Base-by-base conservation (phyloP, 176 grass and related monocot species). In the Oryza rufipogon region DNA sequence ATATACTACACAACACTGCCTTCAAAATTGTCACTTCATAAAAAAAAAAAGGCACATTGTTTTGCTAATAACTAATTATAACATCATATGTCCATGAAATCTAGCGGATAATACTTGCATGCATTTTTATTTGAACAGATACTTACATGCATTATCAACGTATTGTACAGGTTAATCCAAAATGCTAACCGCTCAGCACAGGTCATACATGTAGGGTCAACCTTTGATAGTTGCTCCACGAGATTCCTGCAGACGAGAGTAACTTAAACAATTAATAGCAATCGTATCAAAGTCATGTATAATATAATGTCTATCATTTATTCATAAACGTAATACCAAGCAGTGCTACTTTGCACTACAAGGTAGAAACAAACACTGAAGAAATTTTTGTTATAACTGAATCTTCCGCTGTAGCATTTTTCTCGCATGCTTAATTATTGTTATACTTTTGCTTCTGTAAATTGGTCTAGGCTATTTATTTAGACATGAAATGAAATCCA, bases 81-180 rank as follows among this genome's bases (percentile, higher is more conserved):
- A 58, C 3, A 79, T 46, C 80, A 45, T 49, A 7, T 86, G 76
- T 76, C 17, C 33, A 68, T 80, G 12, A 49, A 51, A 30, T 15
- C 17, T 81, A 47, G 22, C 0, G 13, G n/a, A 79, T 87, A 36
- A 17, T 70, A 83, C 96, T 75, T 78, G 95, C 96, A 91, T 98
- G 88, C 96, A 99, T 99, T 88, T 58, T 58, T 58, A 20, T 58
- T 58, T 58, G 17, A 58, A 58, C 17, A 0, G 52, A 12, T 70
- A 84, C 97, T 76, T 79, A 99, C 97, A 91, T 99, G 97, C 97
- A 99, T 99, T 87, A 99, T 92, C 39, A 96, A 90, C 20, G 96
- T 87, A 92, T 98, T 98, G 75, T 95, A 98, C 17, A 98, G 46
- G 74, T 98, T 98, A 74, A 98, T 94, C 96, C 96, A 98, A 87